A percentile compares a stretch with the other conserved stretches of the same genome.
Evolutionary conservation across 2,329 filamentous ascomycete genomes (phyloP).

Genomic region (Diaporthe batatas): DNA sequence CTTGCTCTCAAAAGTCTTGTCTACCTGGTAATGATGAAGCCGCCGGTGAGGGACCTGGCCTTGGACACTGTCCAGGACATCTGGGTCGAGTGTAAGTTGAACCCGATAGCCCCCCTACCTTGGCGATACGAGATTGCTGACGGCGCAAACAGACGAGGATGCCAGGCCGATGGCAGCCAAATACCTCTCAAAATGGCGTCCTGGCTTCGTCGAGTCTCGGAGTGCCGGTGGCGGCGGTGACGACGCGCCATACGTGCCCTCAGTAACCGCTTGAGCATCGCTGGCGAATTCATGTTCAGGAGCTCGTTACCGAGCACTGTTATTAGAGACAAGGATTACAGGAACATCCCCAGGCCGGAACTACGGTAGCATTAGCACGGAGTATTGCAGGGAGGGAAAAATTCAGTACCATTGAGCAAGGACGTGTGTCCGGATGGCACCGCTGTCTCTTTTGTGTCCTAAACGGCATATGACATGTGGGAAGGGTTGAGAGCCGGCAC

Average conservation of each 20-base stretch:
- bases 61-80: constrained; percentile 76
- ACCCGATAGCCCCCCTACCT: neutral
- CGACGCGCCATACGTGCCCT: constrained; percentile 26
- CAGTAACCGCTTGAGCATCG: constrained; percentile 33
- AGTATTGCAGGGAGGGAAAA: neutral
- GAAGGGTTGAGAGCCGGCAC: neutral
- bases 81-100: constrained; percentile 73
- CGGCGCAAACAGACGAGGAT: constrained; percentile 65
- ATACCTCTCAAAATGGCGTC: constrained; percentile 72
- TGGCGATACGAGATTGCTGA: constrained; percentile 7
- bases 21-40: constrained; percentile 77
- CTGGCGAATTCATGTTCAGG: neutral
- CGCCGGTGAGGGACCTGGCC: constrained; percentile 73
- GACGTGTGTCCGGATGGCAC: neutral
- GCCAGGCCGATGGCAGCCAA: constrained; percentile 73
- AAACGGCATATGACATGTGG: neutral
- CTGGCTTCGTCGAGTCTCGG: constrained; percentile 62
- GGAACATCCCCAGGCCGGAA: neutral
- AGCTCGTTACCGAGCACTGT: neutral
- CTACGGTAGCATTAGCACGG: constrained; percentile 22
- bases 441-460: neutral
- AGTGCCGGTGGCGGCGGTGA: constrained; percentile 24
- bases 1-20: constrained; percentile 74
- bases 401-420: neutral
- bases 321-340: constrained; percentile 7